Percentiles rank a stretch among this genome's conserved stretches.
These are phyloP conservation scores for Puccinia triticina DNA, from an alignment of 1,284 basidiomycete genomes.

Conservation along the genomic window DNA sequence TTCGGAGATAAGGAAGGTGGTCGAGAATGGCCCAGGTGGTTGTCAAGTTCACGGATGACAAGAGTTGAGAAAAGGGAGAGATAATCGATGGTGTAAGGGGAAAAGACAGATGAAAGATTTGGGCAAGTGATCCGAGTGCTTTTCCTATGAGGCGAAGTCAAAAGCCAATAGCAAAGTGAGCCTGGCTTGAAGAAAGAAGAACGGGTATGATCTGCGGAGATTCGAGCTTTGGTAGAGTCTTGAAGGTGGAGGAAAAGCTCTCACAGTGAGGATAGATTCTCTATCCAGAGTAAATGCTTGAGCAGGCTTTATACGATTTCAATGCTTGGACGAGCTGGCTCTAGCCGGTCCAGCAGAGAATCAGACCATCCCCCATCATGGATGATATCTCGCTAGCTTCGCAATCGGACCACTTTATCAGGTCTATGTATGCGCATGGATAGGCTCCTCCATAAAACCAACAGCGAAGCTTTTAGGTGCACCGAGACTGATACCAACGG, in stretches of 20 bases:
- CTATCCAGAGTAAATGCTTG: background rate
- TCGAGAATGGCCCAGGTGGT: background rate
- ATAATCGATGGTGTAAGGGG: background rate
- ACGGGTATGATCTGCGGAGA: background rate
- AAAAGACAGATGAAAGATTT: background rate
- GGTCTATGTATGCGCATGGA: no score
- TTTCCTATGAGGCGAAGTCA: no score
- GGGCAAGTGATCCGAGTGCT: background rate
- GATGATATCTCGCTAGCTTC: background rate
- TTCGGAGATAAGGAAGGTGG: background rate
- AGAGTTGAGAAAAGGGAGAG: background rate
- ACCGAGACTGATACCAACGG: no score
- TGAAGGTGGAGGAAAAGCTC: background rate
- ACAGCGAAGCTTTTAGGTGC: no score
- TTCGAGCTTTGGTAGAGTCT: background rate
- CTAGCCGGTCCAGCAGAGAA: background rate
- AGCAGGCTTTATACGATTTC: background rate
- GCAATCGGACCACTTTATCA: background rate
- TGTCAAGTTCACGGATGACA: background rate
- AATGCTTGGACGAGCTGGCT: background rate
- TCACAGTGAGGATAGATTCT: slow-evolving; percentile 8
- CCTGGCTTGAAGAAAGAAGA: background rate
- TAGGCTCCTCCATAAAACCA: no score
- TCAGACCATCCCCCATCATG: background rate
- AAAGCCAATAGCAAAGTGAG: background rate